These are phyloP conservation scores for Tetragonia tetragonoides DNA, from an alignment of 148 eudicot species.

Conservation along the genomic window DNA sequence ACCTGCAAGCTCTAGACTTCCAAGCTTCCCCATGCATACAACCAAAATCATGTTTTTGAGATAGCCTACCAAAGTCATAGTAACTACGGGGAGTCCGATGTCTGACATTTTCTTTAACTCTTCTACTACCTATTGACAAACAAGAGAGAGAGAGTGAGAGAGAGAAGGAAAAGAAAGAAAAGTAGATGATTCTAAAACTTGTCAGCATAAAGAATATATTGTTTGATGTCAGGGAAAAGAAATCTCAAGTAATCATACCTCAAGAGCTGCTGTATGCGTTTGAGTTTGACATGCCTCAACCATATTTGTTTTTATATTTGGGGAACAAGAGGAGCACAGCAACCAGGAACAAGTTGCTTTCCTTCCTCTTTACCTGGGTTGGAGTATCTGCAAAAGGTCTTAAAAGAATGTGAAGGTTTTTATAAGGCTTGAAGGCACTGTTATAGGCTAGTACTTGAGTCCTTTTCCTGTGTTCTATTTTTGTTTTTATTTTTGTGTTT, in stretches of 20 bases:
- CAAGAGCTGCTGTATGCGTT: slow-evolving; percentile 42
- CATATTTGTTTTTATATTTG: slow-evolving; percentile 29
- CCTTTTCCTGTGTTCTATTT: not conserved
- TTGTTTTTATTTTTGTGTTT: not conserved
- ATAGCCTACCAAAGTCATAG: slow-evolving; percentile 62
- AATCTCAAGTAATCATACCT: slow-evolving; percentile 41
- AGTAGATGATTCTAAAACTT: not conserved
- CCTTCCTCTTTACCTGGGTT: not conserved
- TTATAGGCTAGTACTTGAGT: slow-evolving; percentile 9
- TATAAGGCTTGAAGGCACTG: slow-evolving; percentile 50
- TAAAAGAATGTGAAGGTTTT: slow-evolving; percentile 26
- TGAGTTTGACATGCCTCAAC: slow-evolving; percentile 38
- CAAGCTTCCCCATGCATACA: slow-evolving; percentile 75
- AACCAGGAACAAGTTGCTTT: not conserved
- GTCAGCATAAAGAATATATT: not conserved
- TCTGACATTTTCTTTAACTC: slow-evolving; percentile 64
- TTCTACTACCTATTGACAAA: slow-evolving; percentile 48
- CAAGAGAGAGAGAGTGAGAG: slow-evolving; percentile 1
- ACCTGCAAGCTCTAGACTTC: slow-evolving; percentile 80
- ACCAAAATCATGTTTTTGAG: slow-evolving; percentile 73
- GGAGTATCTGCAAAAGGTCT: slow-evolving; percentile 27
- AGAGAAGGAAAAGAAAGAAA: not conserved
- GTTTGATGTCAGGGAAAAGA: not conserved
- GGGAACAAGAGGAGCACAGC: slow-evolving; percentile 11
- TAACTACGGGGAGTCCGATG: slow-evolving; percentile 65